Conservation (phyloP, 2,329 filamentous ascomycete genomes). For the Apiospora koreana region DNA sequence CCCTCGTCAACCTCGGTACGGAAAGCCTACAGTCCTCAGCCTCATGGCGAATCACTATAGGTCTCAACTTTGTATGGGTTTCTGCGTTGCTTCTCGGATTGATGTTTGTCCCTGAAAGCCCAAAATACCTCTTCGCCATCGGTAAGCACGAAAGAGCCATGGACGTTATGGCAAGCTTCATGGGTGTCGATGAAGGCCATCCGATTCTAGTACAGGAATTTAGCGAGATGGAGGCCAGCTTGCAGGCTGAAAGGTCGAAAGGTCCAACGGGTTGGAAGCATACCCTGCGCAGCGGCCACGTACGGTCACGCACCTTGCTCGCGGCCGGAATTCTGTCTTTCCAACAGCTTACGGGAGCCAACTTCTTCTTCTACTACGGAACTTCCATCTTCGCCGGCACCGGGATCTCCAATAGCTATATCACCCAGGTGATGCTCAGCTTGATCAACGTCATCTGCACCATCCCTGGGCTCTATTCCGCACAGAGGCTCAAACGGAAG, state of each 20-base stretch:
- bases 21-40: slow-evolving; percentile 39
- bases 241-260: slow-evolving; percentile 44
- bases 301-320: slow-evolving; percentile 63
- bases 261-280: slow-evolving; percentile 52
- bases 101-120: slow-evolving; percentile 55
- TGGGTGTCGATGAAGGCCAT: slow-evolving; percentile 41
- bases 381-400: slow-evolving; percentile 67
- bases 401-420: slow-evolving; percentile 65
- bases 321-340: slow-evolving; percentile 65
- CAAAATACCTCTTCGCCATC: slow-evolving; percentile 50
- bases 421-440: slow-evolving; percentile 67
- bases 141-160: slow-evolving; percentile 51
- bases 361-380: slow-evolving; percentile 69
- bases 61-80: slow-evolving; percentile 57
- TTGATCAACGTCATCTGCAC: slow-evolving; percentile 69
- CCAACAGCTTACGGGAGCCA: slow-evolving; percentile 69
- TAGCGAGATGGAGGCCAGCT: slow-evolving; percentile 51
- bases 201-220: slow-evolving; percentile 49
- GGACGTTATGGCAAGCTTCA: slow-evolving; percentile 46
- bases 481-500: slow-evolving; percentile 66
- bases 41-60: slow-evolving; percentile 65
- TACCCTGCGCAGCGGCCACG: slow-evolving; percentile 67
- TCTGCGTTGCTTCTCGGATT: slow-evolving; percentile 51
- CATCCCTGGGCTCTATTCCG: slow-evolving; percentile 63
- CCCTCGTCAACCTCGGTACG: slow-evolving; percentile 64